These are phyloP conservation scores for Alternaria ethzedia DNA, from an alignment of 2,329 filamentous ascomycete species.

Conservation along the genomic window DNA sequence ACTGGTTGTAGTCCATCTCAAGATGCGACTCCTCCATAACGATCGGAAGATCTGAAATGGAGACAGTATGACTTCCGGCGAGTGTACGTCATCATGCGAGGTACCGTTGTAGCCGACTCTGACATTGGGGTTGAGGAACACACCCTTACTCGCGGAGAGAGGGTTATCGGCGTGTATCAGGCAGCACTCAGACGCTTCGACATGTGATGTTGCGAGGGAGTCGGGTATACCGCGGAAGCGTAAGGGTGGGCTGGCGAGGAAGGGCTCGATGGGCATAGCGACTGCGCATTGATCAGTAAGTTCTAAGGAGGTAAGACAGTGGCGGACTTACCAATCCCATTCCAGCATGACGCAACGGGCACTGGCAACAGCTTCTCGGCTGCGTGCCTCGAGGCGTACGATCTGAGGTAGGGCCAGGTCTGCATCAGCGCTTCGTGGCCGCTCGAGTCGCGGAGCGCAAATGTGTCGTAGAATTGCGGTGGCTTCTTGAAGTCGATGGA, in stretches of 20 bases:
- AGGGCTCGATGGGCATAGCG: conserved; percentile 35
- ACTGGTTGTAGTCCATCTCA: conserved; percentile 14
- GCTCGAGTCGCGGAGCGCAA: conserved; percentile 63
- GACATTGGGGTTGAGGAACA: conserved; percentile 73
- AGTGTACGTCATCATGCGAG: conserved; percentile 30
- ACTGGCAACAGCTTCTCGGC: conserved; percentile 58
- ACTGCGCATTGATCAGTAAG: conserved; percentile 27
- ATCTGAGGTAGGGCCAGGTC: conserved; percentile 66
- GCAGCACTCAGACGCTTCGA: conserved; percentile 82
- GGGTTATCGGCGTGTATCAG: conserved; percentile 77
- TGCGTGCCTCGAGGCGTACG: conserved; percentile 59
- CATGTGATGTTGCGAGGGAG: conserved; percentile 63
- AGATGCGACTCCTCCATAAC: conserved; percentile 20
- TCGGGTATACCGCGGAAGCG: conserved; percentile 71
- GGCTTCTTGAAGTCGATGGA: conserved; percentile 65
- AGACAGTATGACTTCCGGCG: conserved; percentile 11
- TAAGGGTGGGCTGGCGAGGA: conserved; percentile 47
- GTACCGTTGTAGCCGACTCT: conserved; percentile 67
- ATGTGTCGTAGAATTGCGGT: conserved; percentile 66
- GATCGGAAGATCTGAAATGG: conserved; percentile 13
- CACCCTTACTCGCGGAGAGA: conserved; percentile 58
- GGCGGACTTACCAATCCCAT: conserved; percentile 58
- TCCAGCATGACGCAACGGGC: conserved; percentile 71
- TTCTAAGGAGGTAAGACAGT: background rate
- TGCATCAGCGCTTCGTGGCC: conserved; percentile 61